These are phyloP conservation scores for Phytophthora europaea DNA, from an alignment of 352 stramenopile species.

Conservation along the genomic window DNA sequence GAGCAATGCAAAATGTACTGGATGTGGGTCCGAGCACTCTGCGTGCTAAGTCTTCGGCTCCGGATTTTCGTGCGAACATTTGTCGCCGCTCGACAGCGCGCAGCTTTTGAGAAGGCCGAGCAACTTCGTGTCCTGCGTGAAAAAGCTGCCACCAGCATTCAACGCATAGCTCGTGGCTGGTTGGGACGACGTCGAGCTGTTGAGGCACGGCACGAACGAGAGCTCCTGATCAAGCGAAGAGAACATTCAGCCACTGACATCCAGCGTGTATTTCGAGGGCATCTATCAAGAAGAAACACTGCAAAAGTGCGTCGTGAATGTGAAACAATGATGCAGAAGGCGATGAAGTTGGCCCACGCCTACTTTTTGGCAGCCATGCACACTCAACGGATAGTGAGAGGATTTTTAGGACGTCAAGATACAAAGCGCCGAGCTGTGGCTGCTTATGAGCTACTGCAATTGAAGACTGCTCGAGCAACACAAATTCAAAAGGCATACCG, in stretches of 20 bases:
- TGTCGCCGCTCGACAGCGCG: slow-evolving; percentile 45
- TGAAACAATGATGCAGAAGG: slow-evolving; percentile 25
- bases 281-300: slow-evolving; percentile 29
- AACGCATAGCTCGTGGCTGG: slow-evolving; percentile 52
- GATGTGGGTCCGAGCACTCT: slow-evolving; percentile 41
- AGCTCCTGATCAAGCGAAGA: slow-evolving; percentile 27
- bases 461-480: slow-evolving; percentile 39
- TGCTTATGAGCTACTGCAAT: slow-evolving; percentile 29
- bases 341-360: slow-evolving; percentile 16
- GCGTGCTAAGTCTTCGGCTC: slow-evolving; percentile 40
- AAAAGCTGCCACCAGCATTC: slow-evolving; percentile 44
- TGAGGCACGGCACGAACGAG: slow-evolving; percentile 24
- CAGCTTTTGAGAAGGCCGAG: slow-evolving; percentile 50
- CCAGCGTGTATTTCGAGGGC: slow-evolving; percentile 56
- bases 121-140: slow-evolving; percentile 40
- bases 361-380: slow-evolving; percentile 41
- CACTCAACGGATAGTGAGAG: slow-evolving; percentile 50
- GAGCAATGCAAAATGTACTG: slow-evolving; percentile 41
- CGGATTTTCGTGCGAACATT: slow-evolving; percentile 45
- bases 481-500: slow-evolving; percentile 66
- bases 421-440: slow-evolving; percentile 24
- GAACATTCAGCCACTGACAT: slow-evolving; percentile 40
- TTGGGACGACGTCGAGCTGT: slow-evolving; percentile 44
- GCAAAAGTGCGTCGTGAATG: slow-evolving; percentile 20
- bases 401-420: slow-evolving; percentile 51